Base-by-base conservation (phyloP, 768 basidiomycete genomes). In the Leccinum uliginosum region DNA sequence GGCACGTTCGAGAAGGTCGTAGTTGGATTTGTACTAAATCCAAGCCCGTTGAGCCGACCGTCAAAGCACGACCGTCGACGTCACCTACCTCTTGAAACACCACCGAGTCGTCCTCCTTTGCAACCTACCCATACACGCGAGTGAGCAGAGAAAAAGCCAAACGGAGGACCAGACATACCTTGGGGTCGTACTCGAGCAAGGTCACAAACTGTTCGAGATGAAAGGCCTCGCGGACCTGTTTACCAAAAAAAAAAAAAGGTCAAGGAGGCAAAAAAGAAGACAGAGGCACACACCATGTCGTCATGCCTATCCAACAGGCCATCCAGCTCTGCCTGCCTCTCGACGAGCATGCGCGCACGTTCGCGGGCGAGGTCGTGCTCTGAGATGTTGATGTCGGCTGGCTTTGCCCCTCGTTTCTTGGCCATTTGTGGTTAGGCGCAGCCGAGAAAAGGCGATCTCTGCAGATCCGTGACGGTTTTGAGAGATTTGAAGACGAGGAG, bases 191-290 rank as follows among this genome's bases (percentile, higher is more conserved):
- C 19, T 77, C 78, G 34, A 93, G 73, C 75, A 96, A 78, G 24
- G 81, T 84, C 3, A 84, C 81, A 67, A 89, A 95, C 56, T 86
- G 78, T 61, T 94, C 87, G 72, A 96, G 78, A 67, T 98, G 94
- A 71, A 95, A 98, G 57, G 83, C 77, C 71, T 98, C 92, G 58
- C 94, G 83, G 49, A 96, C 79, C 87, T 93, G 59, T 43, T 21
- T 44, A 14, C 56, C 48, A 24, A 17, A 7, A 12, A 23, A 45
- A 45, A 45, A 8, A 0, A 11, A 24, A 29, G 26, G 7, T n/a
- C 35, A n/a, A 17, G 19, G 29, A 17, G 29, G 51, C 51, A 55
- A 24, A 46, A 54, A 17, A 30, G n/a, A 40, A 40, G n/a, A 40
- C 35, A 17, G 55, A 53, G 54, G 51, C 38, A 80, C 90, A 65